Evolutionary conservation across 148 eudicot genomes (phyloP).

Genomic region (Amaranthus palmeri): DNA sequence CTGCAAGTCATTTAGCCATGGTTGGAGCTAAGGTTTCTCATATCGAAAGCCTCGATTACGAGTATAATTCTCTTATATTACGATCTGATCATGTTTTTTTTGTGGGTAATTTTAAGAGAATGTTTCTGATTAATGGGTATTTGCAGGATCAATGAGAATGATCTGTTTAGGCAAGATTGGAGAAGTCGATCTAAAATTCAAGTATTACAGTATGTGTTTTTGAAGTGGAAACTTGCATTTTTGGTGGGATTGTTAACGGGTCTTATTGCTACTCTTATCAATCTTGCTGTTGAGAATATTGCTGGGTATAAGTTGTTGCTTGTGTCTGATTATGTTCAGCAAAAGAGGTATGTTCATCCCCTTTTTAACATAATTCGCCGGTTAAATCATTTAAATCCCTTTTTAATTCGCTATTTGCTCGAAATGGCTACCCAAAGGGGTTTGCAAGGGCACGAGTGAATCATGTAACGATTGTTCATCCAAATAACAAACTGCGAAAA

Average conservation of each 20-base stretch:
- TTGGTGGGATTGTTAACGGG: conserved; percentile 39
- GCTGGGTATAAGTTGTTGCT: conserved; percentile 47
- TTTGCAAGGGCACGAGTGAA: too few species aligned
- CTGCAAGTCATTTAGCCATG: conserved; percentile 64
- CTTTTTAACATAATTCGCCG: too few species aligned
- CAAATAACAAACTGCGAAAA: too few species aligned
- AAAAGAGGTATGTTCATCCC: conserved; percentile 22
- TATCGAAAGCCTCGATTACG: conserved; percentile 80
- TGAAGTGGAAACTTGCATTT: conserved; percentile 41
- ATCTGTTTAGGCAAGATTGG: conserved; percentile 42
- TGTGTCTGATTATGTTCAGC: conserved; percentile 28
- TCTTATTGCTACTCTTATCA: conserved; percentile 35
- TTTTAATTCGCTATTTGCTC: too few species aligned
- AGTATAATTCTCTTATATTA: conserved; percentile 35
- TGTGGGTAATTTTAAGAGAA: background rate
- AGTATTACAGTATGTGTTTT: conserved; percentile 35
- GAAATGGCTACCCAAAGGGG: too few species aligned
- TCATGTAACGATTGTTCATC: too few species aligned
- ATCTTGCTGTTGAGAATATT: conserved; percentile 41
- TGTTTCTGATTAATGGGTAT: background rate
- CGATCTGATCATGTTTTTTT: background rate
- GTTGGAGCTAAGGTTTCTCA: conserved; percentile 81
- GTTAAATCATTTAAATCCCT: too few species aligned
- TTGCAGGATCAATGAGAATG: conserved; percentile 44
- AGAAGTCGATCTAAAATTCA: conserved; percentile 38